Conservation (phyloP, 257 asterid species). For the Asclepias syriaca region DNA sequence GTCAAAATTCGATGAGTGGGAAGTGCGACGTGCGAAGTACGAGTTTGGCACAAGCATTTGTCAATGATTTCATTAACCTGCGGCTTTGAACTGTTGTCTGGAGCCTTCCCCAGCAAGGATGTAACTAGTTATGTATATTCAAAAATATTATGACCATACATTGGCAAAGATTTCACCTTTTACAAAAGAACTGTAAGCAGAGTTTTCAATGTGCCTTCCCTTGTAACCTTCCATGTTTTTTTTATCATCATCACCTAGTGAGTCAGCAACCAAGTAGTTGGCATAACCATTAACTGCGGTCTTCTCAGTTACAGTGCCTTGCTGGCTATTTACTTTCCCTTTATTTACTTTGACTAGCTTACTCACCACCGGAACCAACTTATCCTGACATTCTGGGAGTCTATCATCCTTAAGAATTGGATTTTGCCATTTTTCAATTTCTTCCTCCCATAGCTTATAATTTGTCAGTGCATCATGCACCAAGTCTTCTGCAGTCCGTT, state of each 20-base stretch:
- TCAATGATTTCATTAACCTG: constrained; percentile 71
- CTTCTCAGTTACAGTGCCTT: constrained; percentile 23
- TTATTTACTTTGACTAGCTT: constrained; percentile 38
- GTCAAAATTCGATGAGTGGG: too few relatives aligned
- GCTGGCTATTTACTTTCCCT: constrained; percentile 26
- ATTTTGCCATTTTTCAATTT: constrained; percentile 94
- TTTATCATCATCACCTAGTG: constrained; percentile 16
- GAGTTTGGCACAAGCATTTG: constrained; percentile 85
- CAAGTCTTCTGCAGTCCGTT: constrained; percentile 73
- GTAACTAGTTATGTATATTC: constrained; percentile 90
- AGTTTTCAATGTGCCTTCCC: constrained; percentile 25
- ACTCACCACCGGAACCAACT: constrained; percentile 22
- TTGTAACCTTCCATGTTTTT: constrained; percentile 1
- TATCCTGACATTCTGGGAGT: constrained; percentile 61
- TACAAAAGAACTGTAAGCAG: constrained; percentile 67
- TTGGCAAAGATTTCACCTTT: constrained; percentile 74
- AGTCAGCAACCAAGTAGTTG: constrained; percentile 18
- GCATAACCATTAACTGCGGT: constrained; percentile 23
- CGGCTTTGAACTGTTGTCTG: constrained; percentile 57
- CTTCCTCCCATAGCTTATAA: constrained; percentile 95
- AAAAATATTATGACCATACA: constrained; percentile 84
- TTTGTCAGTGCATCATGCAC: constrained; percentile 93
- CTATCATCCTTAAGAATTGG: constrained; percentile 79
- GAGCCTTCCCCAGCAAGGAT: constrained; percentile 67
- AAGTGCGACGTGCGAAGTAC: too few relatives aligned